Conservation (phyloP, 2,329 filamentous ascomycete genomes). For the Ophiocordyceps camponoti-rufipedis region DNA sequence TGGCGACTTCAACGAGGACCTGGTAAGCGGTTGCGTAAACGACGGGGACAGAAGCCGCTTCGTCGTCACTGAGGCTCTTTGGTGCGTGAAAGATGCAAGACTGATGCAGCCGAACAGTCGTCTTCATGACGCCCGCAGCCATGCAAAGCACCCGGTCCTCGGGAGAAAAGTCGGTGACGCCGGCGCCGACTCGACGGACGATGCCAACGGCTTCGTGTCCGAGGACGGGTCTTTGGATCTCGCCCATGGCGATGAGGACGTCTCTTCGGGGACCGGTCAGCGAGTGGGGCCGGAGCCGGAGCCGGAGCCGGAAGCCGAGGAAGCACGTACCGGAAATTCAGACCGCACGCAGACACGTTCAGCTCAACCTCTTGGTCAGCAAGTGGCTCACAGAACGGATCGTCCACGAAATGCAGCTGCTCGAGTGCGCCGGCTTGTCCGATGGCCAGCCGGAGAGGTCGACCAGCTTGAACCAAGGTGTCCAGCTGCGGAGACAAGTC, state of each 20-base stretch:
- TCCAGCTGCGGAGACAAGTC: neutral
- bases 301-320: no score
- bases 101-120: no score
- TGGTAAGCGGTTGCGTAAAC: no score
- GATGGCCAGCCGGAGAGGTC: neutral
- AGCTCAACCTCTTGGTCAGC: slow-evolving; percentile 1
- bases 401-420: slow-evolving; percentile 1
- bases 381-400: neutral
- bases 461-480: neutral
- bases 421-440: slow-evolving; percentile 1
- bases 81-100: no score
- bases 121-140: neutral
- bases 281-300: no score
- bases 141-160: neutral
- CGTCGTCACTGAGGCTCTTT: neutral
- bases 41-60: no score
- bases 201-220: slow-evolving; percentile 1
- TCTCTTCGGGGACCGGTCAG: neutral
- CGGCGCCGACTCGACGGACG: neutral
- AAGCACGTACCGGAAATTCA: slow-evolving; percentile 1
- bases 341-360: slow-evolving; percentile 1
- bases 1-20: no score
- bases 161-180: neutral
- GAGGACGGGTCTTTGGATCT: neutral
- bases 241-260: slow-evolving; percentile 1